These are phyloP conservation scores for Aciculosporium take DNA, from an alignment of 2,329 filamentous ascomycete species.

Conservation along the genomic window DNA sequence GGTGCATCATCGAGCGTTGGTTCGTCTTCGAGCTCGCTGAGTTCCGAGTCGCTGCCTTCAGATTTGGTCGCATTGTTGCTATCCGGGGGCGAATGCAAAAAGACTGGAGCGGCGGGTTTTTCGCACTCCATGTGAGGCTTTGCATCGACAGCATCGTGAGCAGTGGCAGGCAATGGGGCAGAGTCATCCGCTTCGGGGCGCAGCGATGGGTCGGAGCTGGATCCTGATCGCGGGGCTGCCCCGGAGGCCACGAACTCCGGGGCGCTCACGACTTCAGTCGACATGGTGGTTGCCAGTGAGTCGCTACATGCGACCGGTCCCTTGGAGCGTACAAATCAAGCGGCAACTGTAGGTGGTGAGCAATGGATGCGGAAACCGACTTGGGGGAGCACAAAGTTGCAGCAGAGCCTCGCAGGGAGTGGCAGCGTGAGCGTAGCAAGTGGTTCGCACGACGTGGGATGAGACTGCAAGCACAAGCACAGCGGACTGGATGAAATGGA, in stretches of 20 bases:
- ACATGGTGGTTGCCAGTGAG: constrained; percentile 32
- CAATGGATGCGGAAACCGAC: neutral
- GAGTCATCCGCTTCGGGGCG: constrained; percentile 5
- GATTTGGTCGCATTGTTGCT: constrained; percentile 46
- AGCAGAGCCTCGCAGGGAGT: constrained; percentile 3
- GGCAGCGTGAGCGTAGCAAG: constrained; percentile 1
- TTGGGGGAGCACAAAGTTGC: constrained; percentile 4
- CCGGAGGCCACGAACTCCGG: constrained; percentile 20
- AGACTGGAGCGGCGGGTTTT: constrained; percentile 25
- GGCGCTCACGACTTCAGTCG: constrained; percentile 39
- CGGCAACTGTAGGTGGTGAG: neutral
- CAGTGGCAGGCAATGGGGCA: constrained; percentile 9
- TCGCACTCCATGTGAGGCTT: constrained; percentile 20
- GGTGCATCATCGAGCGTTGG: constrained; percentile 24
- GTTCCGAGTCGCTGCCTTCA: constrained; percentile 48
- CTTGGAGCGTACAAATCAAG: constrained; percentile 14
- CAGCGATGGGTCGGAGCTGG: constrained; percentile 15
- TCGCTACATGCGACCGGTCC: constrained; percentile 22
- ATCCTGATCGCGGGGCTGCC: constrained; percentile 4
- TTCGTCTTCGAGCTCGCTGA: constrained; percentile 50
- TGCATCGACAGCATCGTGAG: constrained; percentile 14
- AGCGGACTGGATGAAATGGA: neutral
- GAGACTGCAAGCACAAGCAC: neutral
- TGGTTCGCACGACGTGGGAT: constrained; percentile 5
- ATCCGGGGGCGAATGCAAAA: constrained; percentile 49